These are phyloP conservation scores for Elsinoe ampelina DNA, from an alignment of 2,329 filamentous ascomycete genomes.

Conservation along the genomic window DNA sequence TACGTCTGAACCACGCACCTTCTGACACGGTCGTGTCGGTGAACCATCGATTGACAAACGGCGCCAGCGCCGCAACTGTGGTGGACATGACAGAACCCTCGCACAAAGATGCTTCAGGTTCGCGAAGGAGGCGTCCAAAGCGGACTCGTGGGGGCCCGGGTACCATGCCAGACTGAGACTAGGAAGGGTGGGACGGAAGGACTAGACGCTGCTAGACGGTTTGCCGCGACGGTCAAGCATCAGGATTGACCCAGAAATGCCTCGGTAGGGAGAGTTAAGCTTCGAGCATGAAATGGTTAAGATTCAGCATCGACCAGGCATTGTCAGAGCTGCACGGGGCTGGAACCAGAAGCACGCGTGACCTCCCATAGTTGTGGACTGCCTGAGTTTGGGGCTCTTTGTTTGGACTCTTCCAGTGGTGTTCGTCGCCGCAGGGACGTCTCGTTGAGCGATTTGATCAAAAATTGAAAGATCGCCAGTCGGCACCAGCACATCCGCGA, in stretches of 20 bases:
- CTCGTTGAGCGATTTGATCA: neutral
- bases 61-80: conserved; percentile 1
- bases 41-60: neutral
- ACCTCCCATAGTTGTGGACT: neutral
- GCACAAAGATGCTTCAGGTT: neutral
- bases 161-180: neutral
- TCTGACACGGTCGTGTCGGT: conserved; percentile 3
- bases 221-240: conserved; percentile 6
- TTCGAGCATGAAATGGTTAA: neutral
- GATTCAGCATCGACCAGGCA: neutral
- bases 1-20: neutral
- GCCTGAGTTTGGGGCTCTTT: neutral
- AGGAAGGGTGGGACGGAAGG: neutral
- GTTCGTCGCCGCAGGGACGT: neutral
- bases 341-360: neutral
- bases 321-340: neutral
- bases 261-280: neutral
- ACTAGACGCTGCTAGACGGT: neutral
- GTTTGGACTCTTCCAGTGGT: too few relatives aligned
- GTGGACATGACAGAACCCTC: neutral
- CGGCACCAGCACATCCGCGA: neutral
- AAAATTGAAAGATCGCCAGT: neutral
- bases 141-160: neutral
- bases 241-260: neutral
- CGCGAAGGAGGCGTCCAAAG: neutral